Evolutionary conservation across 2,329 filamentous ascomycete genomes (phyloP).

Genomic region (Teratosphaeria epicoccoides): DNA sequence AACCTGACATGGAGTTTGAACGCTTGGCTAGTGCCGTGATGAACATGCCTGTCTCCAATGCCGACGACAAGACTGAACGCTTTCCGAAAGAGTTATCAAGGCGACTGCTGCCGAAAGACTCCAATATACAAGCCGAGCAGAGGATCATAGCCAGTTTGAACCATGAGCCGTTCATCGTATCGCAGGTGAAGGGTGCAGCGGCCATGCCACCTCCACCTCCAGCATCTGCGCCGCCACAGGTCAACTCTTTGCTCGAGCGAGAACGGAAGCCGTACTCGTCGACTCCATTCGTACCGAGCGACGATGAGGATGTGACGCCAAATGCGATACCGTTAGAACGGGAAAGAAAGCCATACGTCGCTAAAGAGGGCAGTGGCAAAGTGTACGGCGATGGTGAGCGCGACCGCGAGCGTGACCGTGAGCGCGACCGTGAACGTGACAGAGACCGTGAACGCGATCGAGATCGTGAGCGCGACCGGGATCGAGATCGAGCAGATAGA

Average conservation of each 20-base stretch:
- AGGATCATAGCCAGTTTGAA: conserved; percentile 43
- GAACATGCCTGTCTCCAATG: conserved; percentile 59
- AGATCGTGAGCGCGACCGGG: background rate
- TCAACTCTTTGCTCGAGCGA: conserved; percentile 26
- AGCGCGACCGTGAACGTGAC: conserved; percentile 2
- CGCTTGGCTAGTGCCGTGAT: conserved; percentile 59
- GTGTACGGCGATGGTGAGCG: conserved; percentile 29
- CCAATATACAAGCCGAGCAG: conserved; percentile 48
- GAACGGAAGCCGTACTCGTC: conserved; percentile 32
- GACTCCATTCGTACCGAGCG: conserved; percentile 19
- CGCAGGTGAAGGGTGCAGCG: conserved; percentile 29
- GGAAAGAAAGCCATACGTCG: conserved; percentile 54
- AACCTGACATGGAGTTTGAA: conserved; percentile 63
- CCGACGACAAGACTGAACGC: conserved; percentile 54
- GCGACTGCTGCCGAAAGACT: conserved; percentile 54
- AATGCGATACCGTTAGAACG: conserved; percentile 49
- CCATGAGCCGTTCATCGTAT: conserved; percentile 32
- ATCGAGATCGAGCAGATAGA: conserved; percentile 1
- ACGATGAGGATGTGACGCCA: conserved; percentile 29
- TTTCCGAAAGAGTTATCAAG: conserved; percentile 71
- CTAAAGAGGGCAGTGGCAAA: conserved; percentile 50
- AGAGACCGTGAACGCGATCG: conserved; percentile 1
- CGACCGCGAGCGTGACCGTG: conserved; percentile 1
- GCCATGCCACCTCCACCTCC: conserved; percentile 27
- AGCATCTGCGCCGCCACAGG: conserved; percentile 12